Evolutionary conservation across 2,329 filamentous ascomycete genomes (phyloP).

Genomic region (Leptosphaerulina australis): DNA sequence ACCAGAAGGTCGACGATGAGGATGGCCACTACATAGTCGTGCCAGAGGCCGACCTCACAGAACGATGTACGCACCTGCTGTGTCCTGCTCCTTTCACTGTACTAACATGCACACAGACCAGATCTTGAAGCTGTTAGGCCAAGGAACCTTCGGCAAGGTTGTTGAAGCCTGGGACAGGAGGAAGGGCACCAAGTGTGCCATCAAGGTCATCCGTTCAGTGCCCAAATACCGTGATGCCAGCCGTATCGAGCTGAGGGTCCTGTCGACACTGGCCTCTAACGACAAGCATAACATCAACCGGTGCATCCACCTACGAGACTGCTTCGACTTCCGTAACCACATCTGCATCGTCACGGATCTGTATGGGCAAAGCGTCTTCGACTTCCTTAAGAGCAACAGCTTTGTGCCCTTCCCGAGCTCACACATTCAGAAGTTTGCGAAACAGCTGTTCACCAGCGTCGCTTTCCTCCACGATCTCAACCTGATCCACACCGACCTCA

Average conservation of each 20-base stretch:
- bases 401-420: slow-evolving; percentile 98
- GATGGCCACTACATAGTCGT: slow-evolving; percentile 97
- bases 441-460: slow-evolving; percentile 96
- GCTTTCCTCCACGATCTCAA: slow-evolving; percentile 97
- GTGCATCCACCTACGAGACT: slow-evolving; percentile 95
- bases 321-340: slow-evolving; percentile 95
- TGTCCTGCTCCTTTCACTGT: neutral
- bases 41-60: slow-evolving; percentile 82
- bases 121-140: slow-evolving; percentile 86
- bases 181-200: slow-evolving; percentile 80
- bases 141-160: slow-evolving; percentile 98
- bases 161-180: slow-evolving; percentile 86
- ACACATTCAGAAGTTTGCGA: slow-evolving; percentile 95
- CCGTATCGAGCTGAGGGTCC: slow-evolving; percentile 88
- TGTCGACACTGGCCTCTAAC: slow-evolving; percentile 90
- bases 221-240: slow-evolving; percentile 98
- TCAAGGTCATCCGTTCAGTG: slow-evolving; percentile 98
- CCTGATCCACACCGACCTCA: slow-evolving; percentile 86
- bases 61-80: slow-evolving; percentile 72
- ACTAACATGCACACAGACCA: slow-evolving; percentile 65
- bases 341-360: slow-evolving; percentile 84
- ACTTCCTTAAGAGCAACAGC: slow-evolving; percentile 92
- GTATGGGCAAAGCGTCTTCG: slow-evolving; percentile 94
- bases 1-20: slow-evolving; percentile 87
- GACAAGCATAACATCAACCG: slow-evolving; percentile 91